Evolutionary conservation across 2,329 filamentous ascomycete genomes (phyloP), one percentile per base, ranked within the genome.

Genomic region (Neoascochyta sp.): DNA sequence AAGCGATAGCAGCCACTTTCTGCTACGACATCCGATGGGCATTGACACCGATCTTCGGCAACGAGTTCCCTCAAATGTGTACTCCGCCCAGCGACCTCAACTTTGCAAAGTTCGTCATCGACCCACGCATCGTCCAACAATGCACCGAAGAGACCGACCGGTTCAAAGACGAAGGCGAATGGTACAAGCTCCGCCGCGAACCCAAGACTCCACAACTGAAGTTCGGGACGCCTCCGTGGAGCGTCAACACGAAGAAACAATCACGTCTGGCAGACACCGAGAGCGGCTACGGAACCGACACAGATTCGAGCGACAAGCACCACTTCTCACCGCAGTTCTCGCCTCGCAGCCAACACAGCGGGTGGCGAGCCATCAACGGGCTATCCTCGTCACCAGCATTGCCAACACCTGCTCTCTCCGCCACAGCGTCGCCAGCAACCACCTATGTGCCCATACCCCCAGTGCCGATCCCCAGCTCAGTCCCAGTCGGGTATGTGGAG

Each of bases 11-110:
- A 52, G 77, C 86, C 4, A 95, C 86, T 1, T 96, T 96, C 60
- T 96, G 90, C 66, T 80, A 81, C 59, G 69, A 76, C 19, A 93
- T 98, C 40, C 81, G 90, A 9, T 81, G 81, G 35, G 89, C 85
- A 0, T 68, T 98, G 32, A 92, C 92, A 7, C 92, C 92, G 4
- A 73, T 98, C 37, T 98, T 98, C 59, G 92, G 92, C 0, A 75
- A 80, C 9, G 74, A 79, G 22, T 98, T 98, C 57, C 81, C 86
- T 3, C 69, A 71, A 3, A 65, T 78, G 24, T 98, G 92, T 59
- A 66, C 82, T 9, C 71, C 65, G 1, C 78, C 80, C 1, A 69
- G 75, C n/a, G 70, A 80, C 19, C 52, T 75, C n/a, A 71, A 73
- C 9, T 86, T 79, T 57, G 75, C 72, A 8, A 57, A 51, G 22